Evolutionary conservation across 2,329 filamentous ascomycete genomes (phyloP), one percentile per base, ranked within the genome.

Genomic region (Colletotrichum tamarilloi): DNA sequence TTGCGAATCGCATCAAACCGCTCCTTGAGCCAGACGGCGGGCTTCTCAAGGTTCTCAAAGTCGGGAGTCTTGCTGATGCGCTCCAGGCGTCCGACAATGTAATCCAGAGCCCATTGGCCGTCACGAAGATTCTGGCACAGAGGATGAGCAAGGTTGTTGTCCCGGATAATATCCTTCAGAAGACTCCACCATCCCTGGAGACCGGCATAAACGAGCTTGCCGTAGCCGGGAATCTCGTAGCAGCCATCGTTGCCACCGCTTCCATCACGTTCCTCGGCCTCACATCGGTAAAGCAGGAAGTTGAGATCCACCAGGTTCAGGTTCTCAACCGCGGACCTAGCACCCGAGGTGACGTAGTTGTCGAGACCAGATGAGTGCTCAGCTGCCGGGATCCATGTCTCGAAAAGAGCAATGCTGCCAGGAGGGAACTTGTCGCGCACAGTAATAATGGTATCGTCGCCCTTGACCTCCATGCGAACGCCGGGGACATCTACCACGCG

Each of bases 131-230:
- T 96, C 79, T 98, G 93, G 82, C 96, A 98, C 12, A 99, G 88
- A 0, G 97, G 94, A 80, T 99, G 97, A 0, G 94, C 97, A 9
- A 99, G 89, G 80, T 98, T 92, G 81, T 99, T 99, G 75, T 97
- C 92, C 63, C 88, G 90, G 77, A 98, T 94, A 74, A 99, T 93
- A 70, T 93, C 88, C 77, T 95, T 92, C 55, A 99, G 85, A 1
- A 98, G 87, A 80, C 95, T 98, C 95, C 96, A 98, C 96, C 97
- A 99, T 49, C 97, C 97, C 82, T 99, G 97, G n/a, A 99, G 88
- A 74, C 97, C 97, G 73, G 96, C 96, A 82, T 98, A 99, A 2
- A 98, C 94, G 55, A 98, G 88, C 72, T 93, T 91, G 2, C 95
- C 96, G 79, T 95, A 87, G 1, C 92, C 92, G 1, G 97, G 97